Evolutionary conservation across 345 rosid species (phyloP).

Genomic region (Excoecaria cochinchinensis): DNA sequence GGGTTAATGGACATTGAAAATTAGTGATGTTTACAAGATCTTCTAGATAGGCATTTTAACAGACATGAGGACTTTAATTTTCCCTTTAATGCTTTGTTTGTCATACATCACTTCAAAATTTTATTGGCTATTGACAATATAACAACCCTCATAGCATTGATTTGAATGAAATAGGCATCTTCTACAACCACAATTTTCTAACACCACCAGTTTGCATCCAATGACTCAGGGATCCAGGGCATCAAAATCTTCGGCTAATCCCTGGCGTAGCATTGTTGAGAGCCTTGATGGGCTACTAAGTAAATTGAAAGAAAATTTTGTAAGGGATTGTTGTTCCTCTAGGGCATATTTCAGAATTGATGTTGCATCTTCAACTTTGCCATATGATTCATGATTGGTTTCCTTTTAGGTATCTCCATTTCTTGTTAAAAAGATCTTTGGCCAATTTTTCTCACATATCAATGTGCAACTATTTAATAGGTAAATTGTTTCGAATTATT

Average conservation of each 20-base stretch:
- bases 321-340: constrained; percentile 11
- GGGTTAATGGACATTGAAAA: not conserved
- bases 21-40: not conserved
- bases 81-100: not conserved
- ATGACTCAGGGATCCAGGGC: constrained; percentile 25
- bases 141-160: not conserved
- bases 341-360: not conserved
- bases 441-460: constrained; percentile 25
- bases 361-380: not conserved
- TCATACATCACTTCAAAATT: not conserved
- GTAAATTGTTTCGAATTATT: constrained; percentile 5
- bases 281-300: constrained; percentile 19
- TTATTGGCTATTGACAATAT: not conserved
- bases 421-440: constrained; percentile 23
- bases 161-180: not conserved
- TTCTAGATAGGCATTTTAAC: not conserved
- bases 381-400: not conserved
- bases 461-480: constrained; percentile 33
- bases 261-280: constrained; percentile 24
- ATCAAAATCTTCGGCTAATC: constrained; percentile 16
- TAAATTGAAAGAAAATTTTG: constrained; percentile 27
- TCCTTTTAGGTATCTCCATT: constrained; percentile 25
- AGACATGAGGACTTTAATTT: not conserved
- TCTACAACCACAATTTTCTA: constrained; percentile 9
- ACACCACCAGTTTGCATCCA: not conserved